Evolutionary conservation across 805 yeast species (phyloP).

Genomic region (Kodamaea laetipori): DNA sequence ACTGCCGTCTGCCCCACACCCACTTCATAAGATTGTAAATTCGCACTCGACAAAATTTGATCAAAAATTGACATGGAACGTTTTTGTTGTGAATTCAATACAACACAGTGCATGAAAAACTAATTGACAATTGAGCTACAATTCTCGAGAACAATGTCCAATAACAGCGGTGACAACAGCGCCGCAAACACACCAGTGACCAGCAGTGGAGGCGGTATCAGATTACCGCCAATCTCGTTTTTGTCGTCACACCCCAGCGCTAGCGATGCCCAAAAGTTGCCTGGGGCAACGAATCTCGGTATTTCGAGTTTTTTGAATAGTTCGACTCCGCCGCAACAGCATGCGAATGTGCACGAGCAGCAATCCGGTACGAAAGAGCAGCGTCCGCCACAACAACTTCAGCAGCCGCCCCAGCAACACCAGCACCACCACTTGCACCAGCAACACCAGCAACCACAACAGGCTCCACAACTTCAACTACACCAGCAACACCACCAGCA

Average conservation of each 20-base stretch:
- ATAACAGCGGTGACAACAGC: not conserved
- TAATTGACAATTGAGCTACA: not conserved
- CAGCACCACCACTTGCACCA: slow-evolving; percentile 19
- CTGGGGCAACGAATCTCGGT: slow-evolving; percentile 23
- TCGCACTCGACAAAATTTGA: too few species aligned
- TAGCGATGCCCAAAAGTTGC: slow-evolving; percentile 14
- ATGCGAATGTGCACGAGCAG: slow-evolving; percentile 4
- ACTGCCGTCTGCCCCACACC: too few species aligned
- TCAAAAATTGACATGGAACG: slow-evolving; percentile 5
- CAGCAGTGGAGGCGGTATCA: slow-evolving; percentile 18
- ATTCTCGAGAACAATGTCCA: slow-evolving; percentile 9
- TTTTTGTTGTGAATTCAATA: not conserved
- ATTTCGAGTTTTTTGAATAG: slow-evolving; percentile 24
- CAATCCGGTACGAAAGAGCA: not conserved
- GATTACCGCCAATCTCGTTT: slow-evolving; percentile 33
- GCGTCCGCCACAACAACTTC: slow-evolving; percentile 20
- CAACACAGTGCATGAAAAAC: too few species aligned
- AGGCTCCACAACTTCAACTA: slow-evolving; percentile 16
- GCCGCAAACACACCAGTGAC: slow-evolving; percentile 1
- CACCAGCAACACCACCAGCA: slow-evolving; percentile 19
- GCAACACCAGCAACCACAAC: slow-evolving; percentile 6
- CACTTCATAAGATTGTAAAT: too few species aligned
- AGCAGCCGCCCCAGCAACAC: slow-evolving; percentile 21
- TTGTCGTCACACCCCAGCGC: slow-evolving; percentile 21
- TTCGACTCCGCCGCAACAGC: slow-evolving; percentile 11